Percentiles rank a stretch among this genome's conserved stretches.
Evolutionary conservation across 192 early-diverging fungal species (phyloP).

Genomic region (Gigaspora rosea): DNA sequence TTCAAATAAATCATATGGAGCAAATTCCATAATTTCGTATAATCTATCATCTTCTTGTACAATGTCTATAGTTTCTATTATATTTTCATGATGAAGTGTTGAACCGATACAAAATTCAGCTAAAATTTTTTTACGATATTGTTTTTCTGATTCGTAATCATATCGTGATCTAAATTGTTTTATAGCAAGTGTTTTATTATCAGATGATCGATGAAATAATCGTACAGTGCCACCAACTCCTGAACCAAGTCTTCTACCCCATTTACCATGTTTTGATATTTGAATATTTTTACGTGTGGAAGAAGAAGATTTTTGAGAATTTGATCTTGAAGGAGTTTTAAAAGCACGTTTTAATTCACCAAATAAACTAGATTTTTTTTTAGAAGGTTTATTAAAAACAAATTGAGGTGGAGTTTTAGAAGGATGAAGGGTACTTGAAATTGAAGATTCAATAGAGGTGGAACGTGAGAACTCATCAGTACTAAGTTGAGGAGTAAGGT

Average conservation of each 20-base stretch:
- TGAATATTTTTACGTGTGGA: neutral
- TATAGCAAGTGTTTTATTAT: conserved; percentile 72
- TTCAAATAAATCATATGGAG: conserved; percentile 84
- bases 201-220: conserved; percentile 58
- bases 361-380: neutral
- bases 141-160: conserved; percentile 64
- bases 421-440: neutral
- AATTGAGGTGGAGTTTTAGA: neutral
- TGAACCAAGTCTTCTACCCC: conserved; percentile 64
- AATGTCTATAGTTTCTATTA: conserved; percentile 78
- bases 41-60: conserved; percentile 65
- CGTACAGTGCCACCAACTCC: conserved; percentile 76
- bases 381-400: conserved; percentile 10
- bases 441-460: neutral
- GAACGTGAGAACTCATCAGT: neutral
- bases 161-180: conserved; percentile 79
- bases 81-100: conserved; percentile 72
- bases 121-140: conserved; percentile 81
- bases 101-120: conserved; percentile 84
- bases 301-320: neutral
- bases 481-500: conserved; percentile 11
- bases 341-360: conserved; percentile 9
- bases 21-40: conserved; percentile 90
- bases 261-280: conserved; percentile 59
- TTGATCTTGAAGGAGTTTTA: neutral